Conservation (phyloP, 2,329 filamentous ascomycete species). For the Colletotrichum sp. region DNA sequence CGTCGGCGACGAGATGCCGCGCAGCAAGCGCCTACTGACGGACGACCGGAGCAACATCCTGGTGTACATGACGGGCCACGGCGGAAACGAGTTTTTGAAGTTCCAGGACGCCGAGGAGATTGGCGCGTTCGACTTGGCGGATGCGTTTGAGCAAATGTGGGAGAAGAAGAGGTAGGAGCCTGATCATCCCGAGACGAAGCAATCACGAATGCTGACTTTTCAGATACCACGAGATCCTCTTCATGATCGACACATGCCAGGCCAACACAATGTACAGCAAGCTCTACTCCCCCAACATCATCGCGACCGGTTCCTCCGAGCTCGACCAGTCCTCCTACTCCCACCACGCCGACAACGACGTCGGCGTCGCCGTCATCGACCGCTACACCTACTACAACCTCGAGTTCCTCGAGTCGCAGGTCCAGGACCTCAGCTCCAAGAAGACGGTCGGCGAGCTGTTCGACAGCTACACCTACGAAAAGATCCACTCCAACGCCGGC, state of each 20-base stretch:
- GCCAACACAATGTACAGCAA: constrained; percentile 99
- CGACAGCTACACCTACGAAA: constrained; percentile 91
- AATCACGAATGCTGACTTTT: background rate
- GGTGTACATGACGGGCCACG: constrained; percentile 99
- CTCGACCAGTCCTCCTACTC: constrained; percentile 97
- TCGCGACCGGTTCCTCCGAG: constrained; percentile 95
- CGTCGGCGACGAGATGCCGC: constrained; percentile 91
- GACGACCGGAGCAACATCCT: constrained; percentile 96
- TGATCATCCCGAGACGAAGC: fast-evolving
- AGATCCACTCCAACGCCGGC: constrained; percentile 93
- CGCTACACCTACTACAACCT: constrained; percentile 99
- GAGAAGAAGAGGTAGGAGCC: constrained; percentile 86
- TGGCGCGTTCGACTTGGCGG: constrained; percentile 91
- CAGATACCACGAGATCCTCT: constrained; percentile 94
- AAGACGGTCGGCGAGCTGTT: constrained; percentile 93
- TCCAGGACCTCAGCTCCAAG: constrained; percentile 84
- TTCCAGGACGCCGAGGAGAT: constrained; percentile 99
- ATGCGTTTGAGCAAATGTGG: constrained; percentile 99
- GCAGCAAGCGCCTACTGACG: constrained; percentile 91
- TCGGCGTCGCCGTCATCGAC: constrained; percentile 97
- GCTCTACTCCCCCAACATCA: constrained; percentile 97
- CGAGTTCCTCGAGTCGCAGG: constrained; percentile 91
- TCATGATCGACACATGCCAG: constrained; percentile 99
- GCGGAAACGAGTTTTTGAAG: constrained; percentile 96
- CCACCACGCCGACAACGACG: constrained; percentile 97